Conservation (phyloP, 148 eudicot species). For the Mesembryanthemum crystallinum region DNA sequence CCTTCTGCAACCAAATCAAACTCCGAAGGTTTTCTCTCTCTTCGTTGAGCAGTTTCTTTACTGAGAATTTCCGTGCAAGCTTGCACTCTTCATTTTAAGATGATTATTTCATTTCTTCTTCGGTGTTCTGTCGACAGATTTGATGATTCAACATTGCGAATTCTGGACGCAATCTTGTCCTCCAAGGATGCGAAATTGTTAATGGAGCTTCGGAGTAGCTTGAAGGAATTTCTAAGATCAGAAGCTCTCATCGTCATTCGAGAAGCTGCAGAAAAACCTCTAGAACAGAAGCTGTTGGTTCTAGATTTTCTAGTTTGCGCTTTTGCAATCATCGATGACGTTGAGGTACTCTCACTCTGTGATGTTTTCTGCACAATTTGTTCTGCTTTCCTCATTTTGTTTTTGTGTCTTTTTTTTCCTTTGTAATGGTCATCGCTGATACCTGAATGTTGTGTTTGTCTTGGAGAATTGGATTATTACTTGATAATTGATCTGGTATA, state of each 20-base stretch:
- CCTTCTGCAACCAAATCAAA: conserved; percentile 49
- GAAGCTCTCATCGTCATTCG: conserved; percentile 49
- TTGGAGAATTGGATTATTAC: neutral
- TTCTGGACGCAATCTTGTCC: conserved; percentile 50
- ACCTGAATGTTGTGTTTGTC: neutral
- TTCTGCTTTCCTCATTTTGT: neutral
- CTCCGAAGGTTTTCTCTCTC: conserved; percentile 35
- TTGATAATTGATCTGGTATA: neutral
- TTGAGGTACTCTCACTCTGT: conserved; percentile 38
- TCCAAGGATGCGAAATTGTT: conserved; percentile 51
- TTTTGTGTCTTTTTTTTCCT: neutral
- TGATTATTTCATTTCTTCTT: too few relatives aligned
- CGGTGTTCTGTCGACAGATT: conserved; percentile 35
- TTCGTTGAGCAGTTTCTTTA: neutral
- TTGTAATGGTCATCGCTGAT: neutral
- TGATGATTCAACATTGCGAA: conserved; percentile 49
- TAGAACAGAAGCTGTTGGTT: conserved; percentile 42
- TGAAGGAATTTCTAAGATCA: conserved; percentile 46
- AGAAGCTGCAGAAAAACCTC: conserved; percentile 41
- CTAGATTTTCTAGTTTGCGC: conserved; percentile 63
- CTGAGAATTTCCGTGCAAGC: neutral
- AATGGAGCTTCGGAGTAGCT: conserved; percentile 32
- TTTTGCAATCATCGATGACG: conserved; percentile 53
- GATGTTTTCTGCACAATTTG: neutral
- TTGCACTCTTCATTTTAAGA: neutral